Evolutionary conservation across 2,329 filamentous ascomycete genomes (phyloP).

Genomic region (Diaporthe eres): DNA sequence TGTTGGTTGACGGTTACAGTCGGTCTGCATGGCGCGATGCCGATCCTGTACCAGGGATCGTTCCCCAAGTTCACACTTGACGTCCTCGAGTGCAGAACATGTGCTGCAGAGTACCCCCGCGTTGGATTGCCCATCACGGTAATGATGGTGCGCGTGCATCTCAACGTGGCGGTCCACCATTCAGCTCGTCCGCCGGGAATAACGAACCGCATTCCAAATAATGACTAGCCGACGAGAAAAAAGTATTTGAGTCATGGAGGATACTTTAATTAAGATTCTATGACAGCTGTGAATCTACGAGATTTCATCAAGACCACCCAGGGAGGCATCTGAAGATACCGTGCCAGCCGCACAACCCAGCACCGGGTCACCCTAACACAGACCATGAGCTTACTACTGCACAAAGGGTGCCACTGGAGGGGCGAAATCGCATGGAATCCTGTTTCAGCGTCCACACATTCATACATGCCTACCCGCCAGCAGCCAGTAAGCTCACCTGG

Average conservation of each 20-base stretch:
- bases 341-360: slow-evolving; percentile 10
- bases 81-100: neutral
- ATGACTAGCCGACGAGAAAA: neutral
- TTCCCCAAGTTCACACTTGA: neutral
- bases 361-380: neutral
- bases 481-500: neutral
- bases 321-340: neutral
- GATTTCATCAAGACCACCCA: neutral
- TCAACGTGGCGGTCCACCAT: slow-evolving; percentile 23
- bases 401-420: slow-evolving; percentile 1
- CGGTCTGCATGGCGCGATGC: slow-evolving; percentile 17
- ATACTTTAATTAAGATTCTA: slow-evolving; percentile 6
- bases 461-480: neutral
- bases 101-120: slow-evolving; percentile 20
- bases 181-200: neutral
- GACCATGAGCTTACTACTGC: slow-evolving; percentile 9
- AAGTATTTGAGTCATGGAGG: slow-evolving; percentile 3
- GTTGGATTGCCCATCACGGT: slow-evolving; percentile 3
- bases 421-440: slow-evolving; percentile 6
- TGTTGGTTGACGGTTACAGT: neutral
- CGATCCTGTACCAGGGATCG: slow-evolving; percentile 2
- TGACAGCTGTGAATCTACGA: neutral
- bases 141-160: slow-evolving; percentile 8
- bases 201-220: slow-evolving; percentile 23
- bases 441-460: slow-evolving; percentile 13